Percentiles rank a stretch among this genome's conserved stretches.
Conservation (phyloP, 164 flowering plant genomes). For the Dillenia suffruticosa region DNA sequence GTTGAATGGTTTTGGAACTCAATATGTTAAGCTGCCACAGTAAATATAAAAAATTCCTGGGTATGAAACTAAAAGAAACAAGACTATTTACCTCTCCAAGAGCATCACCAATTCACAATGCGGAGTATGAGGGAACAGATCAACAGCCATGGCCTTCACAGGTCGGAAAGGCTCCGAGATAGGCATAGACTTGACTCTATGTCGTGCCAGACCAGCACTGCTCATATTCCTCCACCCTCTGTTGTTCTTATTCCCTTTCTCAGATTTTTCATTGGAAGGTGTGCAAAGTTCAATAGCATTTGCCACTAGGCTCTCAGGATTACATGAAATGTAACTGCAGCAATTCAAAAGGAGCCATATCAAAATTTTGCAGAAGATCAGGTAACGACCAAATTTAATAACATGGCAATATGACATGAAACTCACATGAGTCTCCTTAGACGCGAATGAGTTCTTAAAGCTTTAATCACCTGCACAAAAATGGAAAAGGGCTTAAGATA, state of each 20-base stretch:
- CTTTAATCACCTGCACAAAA: constrained; percentile 64
- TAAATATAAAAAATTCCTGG: constrained; percentile 4
- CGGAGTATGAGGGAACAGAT: constrained; percentile 84
- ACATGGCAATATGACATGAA: constrained; percentile 1
- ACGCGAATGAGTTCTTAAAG: constrained; percentile 70
- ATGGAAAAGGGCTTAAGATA: background rate
- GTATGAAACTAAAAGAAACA: background rate
- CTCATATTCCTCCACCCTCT: constrained; percentile 88
- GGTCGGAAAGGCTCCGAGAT: constrained; percentile 84
- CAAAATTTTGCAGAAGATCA: constrained; percentile 5
- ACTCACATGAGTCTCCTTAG: constrained; percentile 81
- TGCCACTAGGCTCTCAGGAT: constrained; percentile 88
- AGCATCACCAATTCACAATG: constrained; percentile 96
- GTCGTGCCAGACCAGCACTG: constrained; percentile 83
- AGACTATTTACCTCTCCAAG: constrained; percentile 59
- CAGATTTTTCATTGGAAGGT: constrained; percentile 55
- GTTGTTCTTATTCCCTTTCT: constrained; percentile 56
- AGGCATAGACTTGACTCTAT: constrained; percentile 91
- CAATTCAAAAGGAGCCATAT: constrained; percentile 4
- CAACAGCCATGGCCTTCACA: constrained; percentile 86
- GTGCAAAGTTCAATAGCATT: constrained; percentile 93
- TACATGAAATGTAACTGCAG: constrained; percentile 89
- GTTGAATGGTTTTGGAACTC: background rate
- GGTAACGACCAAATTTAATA: background rate
- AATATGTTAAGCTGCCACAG: background rate